Evolutionary conservation across 331 rosid species (phyloP).

Genomic region (Saraca asoca): DNA sequence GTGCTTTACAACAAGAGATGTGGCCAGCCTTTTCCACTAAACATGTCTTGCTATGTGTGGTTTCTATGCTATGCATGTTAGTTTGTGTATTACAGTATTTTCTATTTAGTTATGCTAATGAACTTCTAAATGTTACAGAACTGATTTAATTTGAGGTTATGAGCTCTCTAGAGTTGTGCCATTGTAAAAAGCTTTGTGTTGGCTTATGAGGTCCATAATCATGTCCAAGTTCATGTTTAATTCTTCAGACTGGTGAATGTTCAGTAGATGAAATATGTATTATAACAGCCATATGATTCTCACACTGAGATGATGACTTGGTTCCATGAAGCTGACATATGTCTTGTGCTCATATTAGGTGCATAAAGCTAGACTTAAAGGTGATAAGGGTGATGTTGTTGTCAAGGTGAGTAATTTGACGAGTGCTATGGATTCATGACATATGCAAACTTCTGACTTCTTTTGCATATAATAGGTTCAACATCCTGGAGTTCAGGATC

Average conservation of each 20-base stretch:
- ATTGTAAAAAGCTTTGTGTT: neutral
- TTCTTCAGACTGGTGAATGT: slow-evolving; percentile 22
- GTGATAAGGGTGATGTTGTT: slow-evolving; percentile 73
- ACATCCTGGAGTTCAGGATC: slow-evolving; percentile 95
- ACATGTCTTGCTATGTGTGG: slow-evolving; percentile 1
- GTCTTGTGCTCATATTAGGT: slow-evolving; percentile 57
- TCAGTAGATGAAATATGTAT: slow-evolving; percentile 22
- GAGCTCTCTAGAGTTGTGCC: slow-evolving; percentile 9
- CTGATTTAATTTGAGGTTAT: slow-evolving; percentile 17
- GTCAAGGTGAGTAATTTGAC: slow-evolving; percentile 69
- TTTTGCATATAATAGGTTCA: slow-evolving; percentile 68
- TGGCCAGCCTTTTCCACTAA: neutral
- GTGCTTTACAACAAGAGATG: slow-evolving; percentile 18
- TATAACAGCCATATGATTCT: slow-evolving; percentile 21
- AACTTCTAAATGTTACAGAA: slow-evolving; percentile 15
- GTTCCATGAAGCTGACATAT: slow-evolving; percentile 36
- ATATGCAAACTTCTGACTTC: slow-evolving; percentile 39
- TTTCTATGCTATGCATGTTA: neutral
- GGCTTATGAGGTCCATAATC: slow-evolving; percentile 32
- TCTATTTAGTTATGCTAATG: slow-evolving; percentile 3
- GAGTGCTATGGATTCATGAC: slow-evolving; percentile 23
- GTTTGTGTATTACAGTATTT: slow-evolving; percentile 15
- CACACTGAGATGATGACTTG: slow-evolving; percentile 6
- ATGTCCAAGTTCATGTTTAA: slow-evolving; percentile 20
- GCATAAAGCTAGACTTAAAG: slow-evolving; percentile 81